Evolutionary conservation across 306 rosid species (phyloP).

Genomic region (Abrus precatorius): DNA sequence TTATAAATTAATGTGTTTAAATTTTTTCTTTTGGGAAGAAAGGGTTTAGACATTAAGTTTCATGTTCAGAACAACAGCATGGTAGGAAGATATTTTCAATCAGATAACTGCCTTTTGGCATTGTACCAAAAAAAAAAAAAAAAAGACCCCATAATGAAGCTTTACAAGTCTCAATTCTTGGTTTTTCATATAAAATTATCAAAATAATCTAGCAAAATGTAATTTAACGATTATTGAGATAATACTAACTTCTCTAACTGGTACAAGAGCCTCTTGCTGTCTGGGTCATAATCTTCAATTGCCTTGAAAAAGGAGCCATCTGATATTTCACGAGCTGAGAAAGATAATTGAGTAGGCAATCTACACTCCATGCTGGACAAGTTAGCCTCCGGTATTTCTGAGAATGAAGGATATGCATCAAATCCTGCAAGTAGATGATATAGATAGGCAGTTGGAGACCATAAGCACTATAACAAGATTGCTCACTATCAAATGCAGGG

Average conservation of each 20-base stretch:
- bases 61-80: conserved; percentile 11
- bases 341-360: conserved; percentile 90
- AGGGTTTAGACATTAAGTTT: background rate
- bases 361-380: conserved; percentile 88
- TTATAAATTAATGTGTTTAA: conserved; percentile 17
- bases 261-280: conserved; percentile 79
- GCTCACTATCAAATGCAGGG: conserved; percentile 39
- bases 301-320: conserved; percentile 98
- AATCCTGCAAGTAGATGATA: conserved; percentile 63
- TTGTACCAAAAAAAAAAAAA: background rate
- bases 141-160: background rate
- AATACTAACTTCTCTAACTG: conserved; percentile 82
- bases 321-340: conserved; percentile 93
- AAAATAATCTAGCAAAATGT: conserved; percentile 38
- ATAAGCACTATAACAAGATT: conserved; percentile 45
- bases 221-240: conserved; percentile 33
- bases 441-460: conserved; percentile 38
- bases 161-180: conserved; percentile 23
- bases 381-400: conserved; percentile 67
- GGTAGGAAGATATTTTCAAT: conserved; percentile 9
- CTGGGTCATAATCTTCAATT: conserved; percentile 93
- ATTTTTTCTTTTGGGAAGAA: background rate
- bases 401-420: conserved; percentile 78
- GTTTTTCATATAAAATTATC: conserved; percentile 43
- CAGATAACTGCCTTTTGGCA: conserved; percentile 37